Evolutionary conservation across 306 rosid species (phyloP), one percentile per base, ranked within the genome.

Genomic region (Cucurbita maxima): DNA sequence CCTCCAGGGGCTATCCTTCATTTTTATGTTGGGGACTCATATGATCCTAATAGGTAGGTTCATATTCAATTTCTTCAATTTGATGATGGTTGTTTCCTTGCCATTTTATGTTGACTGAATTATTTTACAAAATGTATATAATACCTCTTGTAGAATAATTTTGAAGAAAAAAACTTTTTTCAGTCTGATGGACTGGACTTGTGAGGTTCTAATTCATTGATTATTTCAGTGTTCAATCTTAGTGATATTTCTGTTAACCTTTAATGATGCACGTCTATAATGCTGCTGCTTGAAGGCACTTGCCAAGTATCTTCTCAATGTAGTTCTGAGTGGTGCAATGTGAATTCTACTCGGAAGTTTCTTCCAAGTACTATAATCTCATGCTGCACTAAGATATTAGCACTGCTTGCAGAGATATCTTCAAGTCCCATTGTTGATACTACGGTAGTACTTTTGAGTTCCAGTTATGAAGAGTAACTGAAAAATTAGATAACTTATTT

Each of bases 1-100:
- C 99, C 95, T 61, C 88, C 84, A 34, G 97, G 97, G 71, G 99
- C 99, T 58, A 89, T 94, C 51, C 88, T 94, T 74, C 99, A 94
- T 83, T 94, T 91, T 78, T 94, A 84, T 88, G 89, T 91, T 53
- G 98, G 99, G 71, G 99, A 94, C 79, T 85, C 96, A 0, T 83
- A 79, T 51, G 99, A 94, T 62, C 80, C 87, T 52, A 87, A 76
- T 73, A 87, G 96, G 99, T 83, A 70, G 73, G 71, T 71, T 74
- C 54, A 53, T 43, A 41, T 83, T 73, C 66, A 82, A 56, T 47
- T 64, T 19, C 18, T 60, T 56, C 36, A 66, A 62, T 77, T 25
- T 22, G 57, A 53, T 61, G 58, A 6, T 34, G 18, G 50, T 30
- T 48, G 30, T 58, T 41, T 60, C 40, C 44, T 38, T 60, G 16